Percentiles rank a stretch among this genome's conserved stretches.
Conservation (phyloP, 163 green algal genomes). For the Coccomyxa subellipsoidea region DNA sequence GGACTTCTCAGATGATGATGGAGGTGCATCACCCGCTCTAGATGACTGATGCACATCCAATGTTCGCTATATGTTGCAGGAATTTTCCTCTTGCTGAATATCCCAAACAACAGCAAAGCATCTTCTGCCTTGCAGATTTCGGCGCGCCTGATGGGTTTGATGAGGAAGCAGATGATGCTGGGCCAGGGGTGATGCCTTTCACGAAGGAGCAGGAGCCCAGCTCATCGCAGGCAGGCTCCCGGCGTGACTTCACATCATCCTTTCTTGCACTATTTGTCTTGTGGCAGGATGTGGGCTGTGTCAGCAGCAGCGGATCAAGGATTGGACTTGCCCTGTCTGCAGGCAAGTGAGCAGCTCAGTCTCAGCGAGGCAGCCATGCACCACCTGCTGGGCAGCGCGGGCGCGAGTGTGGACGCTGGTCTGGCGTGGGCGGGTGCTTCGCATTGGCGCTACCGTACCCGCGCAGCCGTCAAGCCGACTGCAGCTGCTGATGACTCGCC, state of each 20-base stretch:
- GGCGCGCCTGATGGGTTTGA: neutral
- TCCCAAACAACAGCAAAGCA: no score
- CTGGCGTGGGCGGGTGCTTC: constrained; percentile 49
- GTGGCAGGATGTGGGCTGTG: no score
- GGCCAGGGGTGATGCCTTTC: neutral
- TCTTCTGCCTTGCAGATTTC: neutral
- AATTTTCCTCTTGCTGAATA: no score
- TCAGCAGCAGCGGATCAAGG: no score
- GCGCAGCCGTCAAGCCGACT: constrained; percentile 6
- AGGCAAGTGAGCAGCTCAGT: neutral
- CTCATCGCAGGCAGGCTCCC: neutral
- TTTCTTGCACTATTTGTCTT: no score
- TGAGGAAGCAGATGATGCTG: neutral
- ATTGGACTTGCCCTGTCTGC: no score
- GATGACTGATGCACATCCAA: neutral
- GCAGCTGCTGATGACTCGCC: neutral
- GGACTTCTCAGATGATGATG: constrained; percentile 15
- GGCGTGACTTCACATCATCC: neutral
- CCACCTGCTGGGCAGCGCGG: constrained; percentile 26
- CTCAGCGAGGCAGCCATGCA: constrained; percentile 33
- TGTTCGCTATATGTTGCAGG: neutral
- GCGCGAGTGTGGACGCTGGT: neutral
- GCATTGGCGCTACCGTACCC: constrained; percentile 55
- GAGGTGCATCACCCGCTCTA: neutral
- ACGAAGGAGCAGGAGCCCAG: neutral